Base-by-base conservation (phyloP, 768 basidiomycete genomes). In the Trametes gibbosa region DNA sequence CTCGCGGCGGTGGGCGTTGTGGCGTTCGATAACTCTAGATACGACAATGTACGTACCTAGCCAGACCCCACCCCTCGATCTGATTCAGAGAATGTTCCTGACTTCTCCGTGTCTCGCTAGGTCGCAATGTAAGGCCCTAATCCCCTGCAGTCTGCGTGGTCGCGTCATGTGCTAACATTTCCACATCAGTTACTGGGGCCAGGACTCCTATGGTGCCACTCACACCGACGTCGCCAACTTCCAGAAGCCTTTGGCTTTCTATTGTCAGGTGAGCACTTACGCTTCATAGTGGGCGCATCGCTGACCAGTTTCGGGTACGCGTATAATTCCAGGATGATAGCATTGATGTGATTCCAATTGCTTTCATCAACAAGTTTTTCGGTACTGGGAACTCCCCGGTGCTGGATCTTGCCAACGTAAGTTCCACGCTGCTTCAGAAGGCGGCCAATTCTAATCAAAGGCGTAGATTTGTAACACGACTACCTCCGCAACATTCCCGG, bases 301-400 rank as follows among this genome's bases (percentile, higher is more conserved):
- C 19, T 42, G 25, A 17, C 47, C 34, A 5, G 12, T 10, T 3
- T n/a, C n/a, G 42, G 5, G 10, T 35, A 24, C 37, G 21, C 10
- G 24, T 39, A 21, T 45, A 32, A 23, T 17, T 39, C 40, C 59
- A 87, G 83, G 87, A 89, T 67, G 75, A 84, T 65, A 78, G 83
- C 8, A 82, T 89, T 57, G 84, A 90, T 69, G 84, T 82, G 7
- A 81, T 90, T 58, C 86, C 86, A 8, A 65, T 90, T 32, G 83
- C 87, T n/a, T 88, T 90, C 67, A 65, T 90, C 63, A 74, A 83
- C 67, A 79, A 77, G 19, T 89, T 89, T 73, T 87, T 85, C 66
- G 79, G 84, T 13, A 74, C 82, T 6, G 86, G 87, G 0, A 80
- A 80, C 27, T 69, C 79, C 17, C 88, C 88, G 23, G 81, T 80